These are phyloP conservation scores for Euphorbia pulcherrima DNA, from an alignment of 345 rosid genomes.

Conservation along the genomic window DNA sequence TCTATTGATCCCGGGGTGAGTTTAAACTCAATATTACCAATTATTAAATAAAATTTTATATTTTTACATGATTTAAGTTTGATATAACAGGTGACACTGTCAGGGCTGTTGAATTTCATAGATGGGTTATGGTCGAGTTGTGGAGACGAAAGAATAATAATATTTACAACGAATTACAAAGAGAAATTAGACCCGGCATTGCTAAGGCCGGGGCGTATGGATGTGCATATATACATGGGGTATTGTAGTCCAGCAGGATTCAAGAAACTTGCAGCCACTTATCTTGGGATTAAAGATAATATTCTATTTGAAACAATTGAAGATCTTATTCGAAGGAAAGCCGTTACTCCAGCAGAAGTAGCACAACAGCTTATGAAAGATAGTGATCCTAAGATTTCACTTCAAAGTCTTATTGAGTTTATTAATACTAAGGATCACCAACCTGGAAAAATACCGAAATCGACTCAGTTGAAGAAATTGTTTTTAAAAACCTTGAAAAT, in stretches of 20 bases:
- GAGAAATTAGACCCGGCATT: slow-evolving; percentile 25
- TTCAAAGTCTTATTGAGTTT: slow-evolving; percentile 19
- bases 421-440: slow-evolving; percentile 6
- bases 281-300: slow-evolving; percentile 24
- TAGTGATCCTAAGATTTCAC: slow-evolving; percentile 10
- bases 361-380: slow-evolving; percentile 25
- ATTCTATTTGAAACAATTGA: slow-evolving; percentile 14
- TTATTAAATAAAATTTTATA: no score
- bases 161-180: slow-evolving; percentile 27
- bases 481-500: no score
- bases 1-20: slow-evolving; percentile 31
- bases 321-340: slow-evolving; percentile 7
- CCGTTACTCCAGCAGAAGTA: slow-evolving; percentile 21
- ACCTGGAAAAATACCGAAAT: no score
- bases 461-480: no score
- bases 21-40: no score
- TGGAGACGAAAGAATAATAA: slow-evolving; percentile 29
- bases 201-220: slow-evolving; percentile 30
- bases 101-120: slow-evolving; percentile 29
- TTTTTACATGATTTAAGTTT: no score
- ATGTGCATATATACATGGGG: slow-evolving; percentile 25
- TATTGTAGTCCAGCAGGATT: slow-evolving; percentile 22
- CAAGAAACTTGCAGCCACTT: slow-evolving; percentile 10
- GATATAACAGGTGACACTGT: slow-evolving; percentile 15
- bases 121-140: slow-evolving; percentile 33